Base-by-base conservation (phyloP, 257 asterid genomes). In the Solanum boliviense region DNA sequence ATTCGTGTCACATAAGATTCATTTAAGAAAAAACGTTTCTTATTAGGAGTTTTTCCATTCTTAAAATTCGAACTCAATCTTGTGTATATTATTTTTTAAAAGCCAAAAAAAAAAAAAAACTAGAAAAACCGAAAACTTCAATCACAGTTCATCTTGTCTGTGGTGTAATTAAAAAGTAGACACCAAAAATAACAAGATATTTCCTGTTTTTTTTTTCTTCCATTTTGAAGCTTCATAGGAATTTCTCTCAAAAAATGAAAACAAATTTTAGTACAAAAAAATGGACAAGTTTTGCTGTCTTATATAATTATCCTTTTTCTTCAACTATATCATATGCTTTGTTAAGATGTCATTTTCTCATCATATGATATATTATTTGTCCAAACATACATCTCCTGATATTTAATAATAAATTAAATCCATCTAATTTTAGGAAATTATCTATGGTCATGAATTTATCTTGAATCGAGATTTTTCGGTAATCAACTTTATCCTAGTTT, bases 271-370 rank as follows among this genome's bases (percentile, higher is more conserved):
- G 60, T 86, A 58, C 29, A 12, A 78, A 41, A 78, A 71, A 31
- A 46, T 88, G 74, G 85, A 84, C 85, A 60, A 48, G 88, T 87
- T 89, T 78, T 39, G 79, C 76, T 91, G 90, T 88, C 89, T 36
- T 39, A 32, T 32, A 32, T 70, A 71, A 71, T 71, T 71, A 41
- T 73, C 81, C 46, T 67, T 25, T 27, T 44, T 84, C 76, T 25
- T 76, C 85, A 31, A 46, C 29, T 81, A 29, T 27, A 18, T 27
- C 29, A 16, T 29, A 81, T 46, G 29, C 41, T 81, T 81, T 18
- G 85, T 48, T 48, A 48, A 48, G 83, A 20, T 76, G 73, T 15
- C 4, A 56, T 84, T 41, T 78, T 60, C 84, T 87, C 88, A 89
- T 44, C 67, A 44, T 70, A 29, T 70, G 65, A 70, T 15, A 71